Conservation (phyloP, 140 eudicot genomes). For the Anethum foeniculum region DNA sequence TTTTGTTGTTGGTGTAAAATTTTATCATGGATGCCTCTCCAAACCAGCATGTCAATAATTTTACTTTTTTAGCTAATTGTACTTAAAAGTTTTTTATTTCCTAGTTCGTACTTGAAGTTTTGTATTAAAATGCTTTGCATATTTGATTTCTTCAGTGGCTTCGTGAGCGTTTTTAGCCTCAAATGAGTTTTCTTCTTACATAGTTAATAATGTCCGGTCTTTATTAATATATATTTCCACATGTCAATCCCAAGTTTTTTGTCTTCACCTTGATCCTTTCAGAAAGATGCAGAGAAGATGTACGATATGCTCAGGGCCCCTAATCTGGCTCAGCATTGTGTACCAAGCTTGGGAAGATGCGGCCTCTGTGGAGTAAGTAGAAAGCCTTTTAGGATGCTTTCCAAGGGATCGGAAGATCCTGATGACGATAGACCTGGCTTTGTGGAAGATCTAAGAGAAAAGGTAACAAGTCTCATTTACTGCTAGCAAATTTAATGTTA, state of each 20-base stretch:
- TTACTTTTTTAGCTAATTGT: too few species aligned
- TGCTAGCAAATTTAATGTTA: not conserved
- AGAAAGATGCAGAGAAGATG: conserved; percentile 71
- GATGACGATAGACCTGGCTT: conserved; percentile 19
- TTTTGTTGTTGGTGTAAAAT: not conserved
- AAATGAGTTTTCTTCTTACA: not conserved
- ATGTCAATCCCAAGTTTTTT: conserved; percentile 3
- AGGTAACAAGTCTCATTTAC: conserved; percentile 19
- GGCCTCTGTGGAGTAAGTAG: conserved; percentile 52
- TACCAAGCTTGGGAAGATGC: conserved; percentile 28
- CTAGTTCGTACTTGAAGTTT: too few species aligned
- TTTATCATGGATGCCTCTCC: not conserved
- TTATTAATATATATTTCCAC: not conserved
- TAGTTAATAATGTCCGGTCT: not conserved
- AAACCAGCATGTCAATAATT: not conserved
- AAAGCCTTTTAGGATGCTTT: conserved; percentile 31
- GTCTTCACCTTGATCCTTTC: conserved; percentile 7
- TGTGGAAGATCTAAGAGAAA: conserved; percentile 34
- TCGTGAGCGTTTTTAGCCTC: not conserved
- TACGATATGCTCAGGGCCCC: conserved; percentile 42
- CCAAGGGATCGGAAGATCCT: conserved; percentile 31
- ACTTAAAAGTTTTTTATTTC: too few species aligned
- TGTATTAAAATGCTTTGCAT: not conserved
- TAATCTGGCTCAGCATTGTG: conserved; percentile 22
- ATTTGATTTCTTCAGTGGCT: not conserved